A percentile compares a stretch with the other conserved stretches of the same genome.
Conservation (phyloP, 2,329 filamentous ascomycete species). For the Aspergillus brasiliensis region DNA sequence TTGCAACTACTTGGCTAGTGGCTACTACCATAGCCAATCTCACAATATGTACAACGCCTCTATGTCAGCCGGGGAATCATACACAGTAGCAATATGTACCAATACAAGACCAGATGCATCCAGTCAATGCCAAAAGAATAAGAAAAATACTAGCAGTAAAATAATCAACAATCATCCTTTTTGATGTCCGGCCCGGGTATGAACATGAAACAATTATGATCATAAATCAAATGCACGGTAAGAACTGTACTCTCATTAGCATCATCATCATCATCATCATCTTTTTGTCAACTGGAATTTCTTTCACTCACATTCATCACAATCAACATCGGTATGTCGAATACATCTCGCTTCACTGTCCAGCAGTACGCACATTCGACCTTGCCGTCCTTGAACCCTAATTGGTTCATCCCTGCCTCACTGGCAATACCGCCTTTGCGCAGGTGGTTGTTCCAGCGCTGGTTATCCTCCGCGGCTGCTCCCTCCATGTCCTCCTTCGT, state of each 20-base stretch:
- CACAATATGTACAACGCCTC: constrained; percentile 13
- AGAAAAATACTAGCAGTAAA: too few relatives aligned
- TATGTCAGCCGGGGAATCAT: constrained; percentile 16
- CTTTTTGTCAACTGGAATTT: too few relatives aligned
- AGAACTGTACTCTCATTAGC: background rate
- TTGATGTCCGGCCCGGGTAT: constrained; percentile 12
- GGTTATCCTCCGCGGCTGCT: constrained; percentile 50
- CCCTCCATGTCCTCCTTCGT: constrained; percentile 62
- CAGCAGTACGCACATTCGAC: constrained; percentile 95
- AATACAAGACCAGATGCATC: background rate
- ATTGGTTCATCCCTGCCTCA: constrained; percentile 71
- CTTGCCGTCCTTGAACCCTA: constrained; percentile 81
- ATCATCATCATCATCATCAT: background rate
- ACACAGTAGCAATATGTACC: constrained; percentile 13
- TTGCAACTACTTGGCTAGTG: too few relatives aligned
- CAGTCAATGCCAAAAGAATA: constrained; percentile 9
- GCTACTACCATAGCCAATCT: background rate
- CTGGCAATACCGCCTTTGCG: constrained; percentile 50
- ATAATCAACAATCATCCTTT: constrained; percentile 1
- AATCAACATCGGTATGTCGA: constrained; percentile 98
- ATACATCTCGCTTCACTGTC: constrained; percentile 94
- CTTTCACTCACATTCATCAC: constrained; percentile 97
- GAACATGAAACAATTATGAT: constrained; percentile 39
- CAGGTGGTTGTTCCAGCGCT: constrained; percentile 47
- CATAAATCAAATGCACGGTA: constrained; percentile 10